Conservation (phyloP, 148 eudicot species). For the Camellia granthamiana region DNA sequence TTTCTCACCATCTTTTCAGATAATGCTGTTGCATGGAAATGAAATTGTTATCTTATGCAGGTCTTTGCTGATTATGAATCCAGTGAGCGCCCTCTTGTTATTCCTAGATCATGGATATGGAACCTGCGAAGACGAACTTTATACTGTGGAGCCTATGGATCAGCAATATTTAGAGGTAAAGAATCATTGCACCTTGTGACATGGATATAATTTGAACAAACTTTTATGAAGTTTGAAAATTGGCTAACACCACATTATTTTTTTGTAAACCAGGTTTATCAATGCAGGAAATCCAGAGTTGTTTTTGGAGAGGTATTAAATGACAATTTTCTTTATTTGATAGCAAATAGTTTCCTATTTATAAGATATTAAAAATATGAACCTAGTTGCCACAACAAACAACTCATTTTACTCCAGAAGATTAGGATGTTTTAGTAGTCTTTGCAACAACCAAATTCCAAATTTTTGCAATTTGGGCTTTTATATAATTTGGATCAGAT, state of each 20-base stretch:
- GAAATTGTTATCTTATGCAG: constrained; percentile 19
- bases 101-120: constrained; percentile 42
- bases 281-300: constrained; percentile 26
- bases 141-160: constrained; percentile 44
- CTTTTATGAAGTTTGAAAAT: not conserved
- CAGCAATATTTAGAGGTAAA: constrained; percentile 47
- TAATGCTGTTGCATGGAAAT: not conserved
- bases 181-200: not conserved
- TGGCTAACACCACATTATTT: not conserved
- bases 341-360: no score
- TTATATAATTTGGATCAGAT: no score
- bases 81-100: constrained; percentile 30
- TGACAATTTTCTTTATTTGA: not conserved
- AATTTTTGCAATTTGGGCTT: no score
- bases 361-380: not conserved
- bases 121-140: constrained; percentile 32
- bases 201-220: not conserved
- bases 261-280: constrained; percentile 30
- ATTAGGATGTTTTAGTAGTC: not conserved
- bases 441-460: not conserved
- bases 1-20: not conserved
- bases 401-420: not conserved
- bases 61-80: constrained; percentile 67
- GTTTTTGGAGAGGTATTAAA: constrained; percentile 47
- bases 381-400: not conserved